phyloP scores from a whole-genome alignment of 169 alveolate species.

The Eimeria necatrix region DNA sequence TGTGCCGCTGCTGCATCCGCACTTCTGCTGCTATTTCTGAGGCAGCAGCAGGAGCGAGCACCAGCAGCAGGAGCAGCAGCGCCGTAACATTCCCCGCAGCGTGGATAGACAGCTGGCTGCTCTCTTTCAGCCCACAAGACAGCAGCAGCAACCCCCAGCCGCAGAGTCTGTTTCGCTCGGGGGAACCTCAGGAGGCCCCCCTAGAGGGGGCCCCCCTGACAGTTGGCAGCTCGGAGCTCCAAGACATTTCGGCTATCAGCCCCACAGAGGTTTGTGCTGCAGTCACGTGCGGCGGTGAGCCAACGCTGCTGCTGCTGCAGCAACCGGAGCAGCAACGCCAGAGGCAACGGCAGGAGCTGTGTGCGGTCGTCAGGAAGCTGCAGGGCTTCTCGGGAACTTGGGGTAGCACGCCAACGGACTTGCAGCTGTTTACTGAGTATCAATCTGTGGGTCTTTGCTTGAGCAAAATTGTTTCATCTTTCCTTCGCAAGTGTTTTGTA shows the following conservation, averaged over 20 bases:
- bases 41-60: neutral
- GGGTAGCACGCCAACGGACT: neutral
- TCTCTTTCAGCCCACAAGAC: neutral
- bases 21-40: constrained; percentile 26
- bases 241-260: constrained; percentile 3
- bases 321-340: constrained; percentile 31
- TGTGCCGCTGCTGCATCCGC: constrained; percentile 18
- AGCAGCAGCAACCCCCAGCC: neutral
- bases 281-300: neutral
- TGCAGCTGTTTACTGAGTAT: neutral
- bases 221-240: neutral
- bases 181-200: neutral
- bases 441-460: neutral
- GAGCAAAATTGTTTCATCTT: too few species aligned
- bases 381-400: neutral
- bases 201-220: neutral
- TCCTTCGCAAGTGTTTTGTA: neutral
- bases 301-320: constrained; percentile 14
- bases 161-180: neutral
- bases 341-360: neutral
- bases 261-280: constrained; percentile 1
- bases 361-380: neutral
- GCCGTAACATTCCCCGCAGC: neutral
- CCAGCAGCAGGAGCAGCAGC: constrained; percentile 30
- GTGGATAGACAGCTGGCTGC: constrained; percentile 1